phyloP scores from a whole-genome alignment of 2,329 filamentous ascomycete genomes.

The Fusarium sp. region DNA sequence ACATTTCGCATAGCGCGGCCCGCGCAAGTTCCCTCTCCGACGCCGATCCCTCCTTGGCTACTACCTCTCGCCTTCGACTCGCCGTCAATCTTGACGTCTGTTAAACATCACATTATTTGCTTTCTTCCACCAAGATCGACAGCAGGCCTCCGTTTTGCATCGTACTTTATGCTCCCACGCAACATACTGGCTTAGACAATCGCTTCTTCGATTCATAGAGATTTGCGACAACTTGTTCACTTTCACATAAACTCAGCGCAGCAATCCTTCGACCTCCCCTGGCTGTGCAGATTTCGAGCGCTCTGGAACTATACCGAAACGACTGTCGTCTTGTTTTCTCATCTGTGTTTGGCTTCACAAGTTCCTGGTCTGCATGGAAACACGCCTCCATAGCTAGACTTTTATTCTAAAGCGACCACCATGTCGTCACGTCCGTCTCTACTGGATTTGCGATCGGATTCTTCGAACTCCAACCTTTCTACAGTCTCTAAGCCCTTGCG shows the following conservation, averaged over 20 bases:
- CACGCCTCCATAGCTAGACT: conserved; percentile 12
- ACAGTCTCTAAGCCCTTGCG: conserved; percentile 63
- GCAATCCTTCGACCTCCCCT: background rate
- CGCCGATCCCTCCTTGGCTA: conserved; percentile 36
- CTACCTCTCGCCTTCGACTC: conserved; percentile 21
- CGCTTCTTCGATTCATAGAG: conserved; percentile 3
- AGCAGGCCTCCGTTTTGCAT: background rate
- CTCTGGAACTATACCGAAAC: background rate
- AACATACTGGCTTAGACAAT: background rate
- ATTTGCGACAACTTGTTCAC: background rate
- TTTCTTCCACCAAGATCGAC: conserved; percentile 1
- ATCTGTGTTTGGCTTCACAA: background rate
- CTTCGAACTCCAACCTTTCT: conserved; percentile 58
- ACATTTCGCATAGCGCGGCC: conserved; percentile 33
- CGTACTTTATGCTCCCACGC: background rate
- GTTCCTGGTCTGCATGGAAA: conserved; percentile 30
- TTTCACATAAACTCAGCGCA: background rate
- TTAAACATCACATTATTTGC: conserved; percentile 17
- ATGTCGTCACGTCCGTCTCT: conserved; percentile 68
- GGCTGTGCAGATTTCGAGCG: background rate
- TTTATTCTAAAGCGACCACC: conserved; percentile 22
- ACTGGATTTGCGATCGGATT: conserved; percentile 68
- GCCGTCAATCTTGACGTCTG: conserved; percentile 24
- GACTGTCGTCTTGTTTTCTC: background rate
- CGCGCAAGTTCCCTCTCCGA: conserved; percentile 29